phyloP scores from a whole-genome alignment of 805 yeast genomes.

The Limtongozyma cylindracea region DNA sequence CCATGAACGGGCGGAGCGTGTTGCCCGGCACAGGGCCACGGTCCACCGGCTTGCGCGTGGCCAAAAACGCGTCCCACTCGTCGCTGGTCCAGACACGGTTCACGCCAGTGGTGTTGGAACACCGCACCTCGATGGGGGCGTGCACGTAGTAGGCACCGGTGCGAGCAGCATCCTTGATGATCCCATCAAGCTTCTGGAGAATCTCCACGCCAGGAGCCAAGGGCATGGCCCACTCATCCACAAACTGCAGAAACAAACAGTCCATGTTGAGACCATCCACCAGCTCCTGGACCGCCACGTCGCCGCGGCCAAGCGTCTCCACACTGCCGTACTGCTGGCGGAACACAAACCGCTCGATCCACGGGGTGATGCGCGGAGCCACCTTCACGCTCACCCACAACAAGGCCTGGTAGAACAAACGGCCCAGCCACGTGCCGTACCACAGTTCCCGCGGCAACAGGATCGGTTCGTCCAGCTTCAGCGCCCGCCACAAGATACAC shows the following conservation, averaged over 20 bases:
- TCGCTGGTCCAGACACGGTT: slow-evolving; percentile 9
- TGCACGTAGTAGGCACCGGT: slow-evolving; percentile 58
- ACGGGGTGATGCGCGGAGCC: slow-evolving; percentile 57
- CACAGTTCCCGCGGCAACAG: slow-evolving; percentile 49
- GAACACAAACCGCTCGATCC: slow-evolving; percentile 67
- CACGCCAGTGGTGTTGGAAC: slow-evolving; percentile 57
- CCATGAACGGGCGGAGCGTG: slow-evolving; percentile 55
- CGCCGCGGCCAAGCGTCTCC: slow-evolving; percentile 37
- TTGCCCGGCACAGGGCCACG: slow-evolving; percentile 77
- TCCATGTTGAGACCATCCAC: slow-evolving; percentile 88
- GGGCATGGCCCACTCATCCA: slow-evolving; percentile 95
- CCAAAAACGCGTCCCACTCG: slow-evolving; percentile 11
- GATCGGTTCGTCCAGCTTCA: slow-evolving; percentile 39
- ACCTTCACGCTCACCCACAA: slow-evolving; percentile 60
- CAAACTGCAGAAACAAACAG: slow-evolving; percentile 82
- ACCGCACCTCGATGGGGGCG: slow-evolving; percentile 87
- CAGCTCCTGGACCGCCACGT: slow-evolving; percentile 48
- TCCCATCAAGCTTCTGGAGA: slow-evolving; percentile 31
- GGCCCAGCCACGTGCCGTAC: slow-evolving; percentile 65
- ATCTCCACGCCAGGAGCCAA: slow-evolving; percentile 52
- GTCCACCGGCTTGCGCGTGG: slow-evolving; percentile 21
- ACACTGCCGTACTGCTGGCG: slow-evolving; percentile 59
- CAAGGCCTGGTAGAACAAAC: slow-evolving; percentile 56
- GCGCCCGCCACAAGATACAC: slow-evolving; percentile 80
- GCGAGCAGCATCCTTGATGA: slow-evolving; percentile 32